Evolutionary conservation across 345 rosid species (phyloP), one percentile per base, ranked within the genome.

Genomic region (Excoecaria cochinchinensis): DNA sequence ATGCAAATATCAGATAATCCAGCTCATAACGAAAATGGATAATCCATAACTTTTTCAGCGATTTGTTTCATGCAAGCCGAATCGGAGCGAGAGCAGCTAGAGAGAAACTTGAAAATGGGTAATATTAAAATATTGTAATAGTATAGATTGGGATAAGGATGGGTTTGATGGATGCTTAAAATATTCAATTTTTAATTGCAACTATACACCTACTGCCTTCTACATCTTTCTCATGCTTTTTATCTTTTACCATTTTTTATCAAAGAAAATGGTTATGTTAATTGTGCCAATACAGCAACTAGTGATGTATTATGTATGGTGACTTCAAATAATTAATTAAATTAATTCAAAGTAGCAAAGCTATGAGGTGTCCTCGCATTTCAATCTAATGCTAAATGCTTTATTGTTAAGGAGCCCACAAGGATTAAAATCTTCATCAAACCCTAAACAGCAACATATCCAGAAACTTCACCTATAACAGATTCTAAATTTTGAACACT

Each of bases 31-130:
- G 31, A 31, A 31, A 31, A 31, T 31, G 31, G 2, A 31, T 31
- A 31, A 31, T 31, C 31, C 31, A 0, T 31, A 31, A 31, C 19
- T 42, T 21, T 46, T 31, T 65, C 80, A 84, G 89, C 87, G 25
- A 38, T 83, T 78, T 14, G 74, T 81, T 55, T 86, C 78, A 25
- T 80, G 74, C 77, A 89, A 87, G 84, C 92, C 92, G 8, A 88
- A 76, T 72, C 84, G 91, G 66, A 91, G 92, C 65, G 96, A 89
- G 82, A 74, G 84, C 51, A 78, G 74, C 42, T 84, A 77, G 79
- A 72, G 31, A 31, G 31, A 31, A 31, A 31, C 31, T 31, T 31
- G 31, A 31, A 31, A 31, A 31, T 31, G 31, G 31, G 31, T 31
- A 31, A 31, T 31, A 2, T 31, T 31, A 31, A 31, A 31, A 31